Evolutionary conservation across 164 flowering plant species (phyloP).

Genomic region (Akebia trifoliata): DNA sequence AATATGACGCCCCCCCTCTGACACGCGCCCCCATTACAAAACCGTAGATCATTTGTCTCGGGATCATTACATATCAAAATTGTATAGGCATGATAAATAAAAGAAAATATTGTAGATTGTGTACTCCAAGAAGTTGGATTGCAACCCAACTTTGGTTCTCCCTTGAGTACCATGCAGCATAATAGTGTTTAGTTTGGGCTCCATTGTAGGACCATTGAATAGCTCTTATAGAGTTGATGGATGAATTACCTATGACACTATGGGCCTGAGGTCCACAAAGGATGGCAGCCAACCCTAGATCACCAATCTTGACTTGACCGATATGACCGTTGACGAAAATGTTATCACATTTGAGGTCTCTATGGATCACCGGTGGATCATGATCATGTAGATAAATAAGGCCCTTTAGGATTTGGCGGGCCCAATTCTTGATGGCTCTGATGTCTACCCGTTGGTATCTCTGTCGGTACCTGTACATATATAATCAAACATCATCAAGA

Average conservation of each 20-base stretch:
- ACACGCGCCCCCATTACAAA: too few species aligned
- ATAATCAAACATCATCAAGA: neutral
- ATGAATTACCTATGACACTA: slow-evolving; percentile 68
- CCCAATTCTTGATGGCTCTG: slow-evolving; percentile 81
- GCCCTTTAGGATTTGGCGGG: slow-evolving; percentile 75
- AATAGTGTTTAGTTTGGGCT: too few species aligned
- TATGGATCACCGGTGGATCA: slow-evolving; percentile 87
- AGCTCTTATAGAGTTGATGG: neutral
- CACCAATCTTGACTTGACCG: slow-evolving; percentile 92
- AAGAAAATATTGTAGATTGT: too few species aligned
- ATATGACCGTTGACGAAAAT: slow-evolving; percentile 92
- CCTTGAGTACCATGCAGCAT: too few species aligned
- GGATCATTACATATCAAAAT: too few species aligned
- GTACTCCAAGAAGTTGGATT: too few species aligned
- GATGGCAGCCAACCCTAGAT: slow-evolving; percentile 82
- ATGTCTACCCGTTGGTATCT: slow-evolving; percentile 56
- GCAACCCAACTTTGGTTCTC: too few species aligned
- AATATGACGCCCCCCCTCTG: too few species aligned
- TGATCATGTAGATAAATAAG: slow-evolving; percentile 73
- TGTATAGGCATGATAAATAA: too few species aligned
- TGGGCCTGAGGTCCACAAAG: slow-evolving; percentile 70
- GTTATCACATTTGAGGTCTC: slow-evolving; percentile 96
- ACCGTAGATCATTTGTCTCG: too few species aligned
- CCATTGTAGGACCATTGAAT: too few species aligned
- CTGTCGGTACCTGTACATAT: slow-evolving; percentile 50